Evolutionary conservation across 108 stramenopile genomes (phyloP), one percentile per base, ranked within the genome.

Genomic region (Epipyxis sp.): DNA sequence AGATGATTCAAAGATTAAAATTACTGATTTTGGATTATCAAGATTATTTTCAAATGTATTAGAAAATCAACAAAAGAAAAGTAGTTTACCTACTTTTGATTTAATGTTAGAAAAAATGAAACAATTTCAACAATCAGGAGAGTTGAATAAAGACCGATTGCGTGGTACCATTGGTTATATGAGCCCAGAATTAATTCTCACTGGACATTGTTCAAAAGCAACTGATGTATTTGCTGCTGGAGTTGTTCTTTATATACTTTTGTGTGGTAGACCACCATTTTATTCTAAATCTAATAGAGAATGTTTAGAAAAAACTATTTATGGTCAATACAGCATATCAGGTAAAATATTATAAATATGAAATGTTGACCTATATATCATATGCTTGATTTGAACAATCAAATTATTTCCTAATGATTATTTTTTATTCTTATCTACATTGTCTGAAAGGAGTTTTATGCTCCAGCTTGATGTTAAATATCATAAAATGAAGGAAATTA

Each of bases 1-100:
- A 16, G 62, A 62, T 25, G 65, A 30, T 35, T 30, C 78, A 20
- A 3, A 44, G 6, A 69, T 79, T 30, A 42, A 68, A 30, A 62
- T 79, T 35, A 79, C 78, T 29, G 78, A 79, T 69, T 79, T 79
- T 39, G 78, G 78, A 20, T 69, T 79, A 69, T 79, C 78, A 37
- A 74, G 43, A 25, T 32, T 65, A 29, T 65, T 65, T 37, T 35
- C 27, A 32, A 32, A 65, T 6, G 34, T 6, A 10, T 32, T 13
- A 37, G 34, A 25, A 57, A 16, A 57, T 16, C 54, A 57, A 57
- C 54, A 57, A 25, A 57, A 57, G n/a, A n/a, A n/a, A n/a, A n/a
- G n/a, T n/a, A n/a, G n/a, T n/a, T n/a, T n/a, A n/a, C n/a, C n/a
- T n/a, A n/a, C n/a, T n/a, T n/a, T n/a, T 57, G 54, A 57, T 25